Conservation (phyloP, 768 basidiomycete genomes). For the Paxillus rubicundulus region DNA sequence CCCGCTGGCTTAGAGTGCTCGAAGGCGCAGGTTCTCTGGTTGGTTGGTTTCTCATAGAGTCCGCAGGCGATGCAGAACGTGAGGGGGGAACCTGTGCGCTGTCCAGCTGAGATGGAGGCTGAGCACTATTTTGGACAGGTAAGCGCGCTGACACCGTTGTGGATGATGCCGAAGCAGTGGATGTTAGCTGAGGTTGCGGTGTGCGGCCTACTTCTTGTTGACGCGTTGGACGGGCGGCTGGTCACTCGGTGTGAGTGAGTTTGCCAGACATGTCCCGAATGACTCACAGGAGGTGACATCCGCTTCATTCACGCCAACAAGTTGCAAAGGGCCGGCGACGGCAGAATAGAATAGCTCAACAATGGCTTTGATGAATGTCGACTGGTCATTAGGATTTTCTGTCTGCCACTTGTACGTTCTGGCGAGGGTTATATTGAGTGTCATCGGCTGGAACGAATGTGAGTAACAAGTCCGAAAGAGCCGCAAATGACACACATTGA, state of each 20-base stretch:
- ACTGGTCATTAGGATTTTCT: constrained; percentile 71
- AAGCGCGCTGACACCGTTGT: constrained; percentile 6
- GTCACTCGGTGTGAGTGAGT: constrained; percentile 9
- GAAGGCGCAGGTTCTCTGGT: constrained; percentile 24
- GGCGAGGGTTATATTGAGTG: constrained; percentile 83
- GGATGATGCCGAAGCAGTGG: constrained; percentile 1
- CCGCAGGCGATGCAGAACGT: constrained; percentile 42
- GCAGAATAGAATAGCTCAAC: constrained; percentile 59
- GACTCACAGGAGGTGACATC: constrained; percentile 36
- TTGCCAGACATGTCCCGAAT: not conserved
- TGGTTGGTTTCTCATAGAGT: constrained; percentile 23
- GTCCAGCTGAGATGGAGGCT: constrained; percentile 25
- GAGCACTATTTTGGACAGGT: constrained; percentile 1
- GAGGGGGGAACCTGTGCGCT: constrained; percentile 23
- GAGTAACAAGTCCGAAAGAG: constrained; percentile 16
- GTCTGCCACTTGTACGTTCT: constrained; percentile 90
- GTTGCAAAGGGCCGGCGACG: constrained; percentile 47
- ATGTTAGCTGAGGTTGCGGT: not conserved
- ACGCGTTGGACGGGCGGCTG: constrained; percentile 1
- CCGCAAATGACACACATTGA: constrained; percentile 52
- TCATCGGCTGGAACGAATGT: constrained; percentile 44
- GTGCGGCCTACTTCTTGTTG: constrained; percentile 20
- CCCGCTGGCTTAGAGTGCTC: constrained; percentile 15
- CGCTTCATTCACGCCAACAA: constrained; percentile 56
- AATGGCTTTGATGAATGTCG: constrained; percentile 63